A percentile compares a stretch with the other conserved stretches of the same genome.
These are phyloP conservation scores for Lepiota brunneoincarnata DNA, from an alignment of 768 basidiomycete species.

Conservation along the genomic window DNA sequence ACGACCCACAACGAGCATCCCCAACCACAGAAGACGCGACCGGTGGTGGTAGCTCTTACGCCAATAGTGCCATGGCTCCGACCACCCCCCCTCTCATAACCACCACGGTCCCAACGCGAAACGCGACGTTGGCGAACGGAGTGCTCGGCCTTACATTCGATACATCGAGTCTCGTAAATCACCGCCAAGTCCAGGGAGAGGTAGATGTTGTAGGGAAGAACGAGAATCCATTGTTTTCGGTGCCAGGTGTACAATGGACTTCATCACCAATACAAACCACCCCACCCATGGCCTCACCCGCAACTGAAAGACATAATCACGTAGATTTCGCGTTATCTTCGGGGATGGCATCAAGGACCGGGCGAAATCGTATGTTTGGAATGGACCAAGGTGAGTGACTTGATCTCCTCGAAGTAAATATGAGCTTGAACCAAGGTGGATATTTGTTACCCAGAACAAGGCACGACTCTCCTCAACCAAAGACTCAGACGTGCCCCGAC, in stretches of 20 bases:
- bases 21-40: background rate
- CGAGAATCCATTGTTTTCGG: background rate
- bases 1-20: background rate
- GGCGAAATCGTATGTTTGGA: background rate
- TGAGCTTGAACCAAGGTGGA: background rate
- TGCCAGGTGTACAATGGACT: background rate
- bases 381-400: background rate
- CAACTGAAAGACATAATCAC: background rate
- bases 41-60: background rate
- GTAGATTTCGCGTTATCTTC: slow-evolving; percentile 1
- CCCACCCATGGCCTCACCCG: background rate
- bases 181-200: background rate
- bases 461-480: slow-evolving; percentile 27
- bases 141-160: background rate
- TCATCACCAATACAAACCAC: background rate
- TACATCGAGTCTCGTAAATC: background rate
- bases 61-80: background rate
- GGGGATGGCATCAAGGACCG: background rate
- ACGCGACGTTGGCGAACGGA: slow-evolving; percentile 13
- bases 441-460: slow-evolving; percentile 22
- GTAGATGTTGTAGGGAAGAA: background rate
- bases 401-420: too few relatives aligned
- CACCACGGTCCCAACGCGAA: slow-evolving; percentile 21
- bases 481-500: background rate
- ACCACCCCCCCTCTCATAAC: background rate